phyloP scores from a whole-genome alignment of 2,329 filamentous ascomycete genomes.

The Exophiala xenobiotica region DNA sequence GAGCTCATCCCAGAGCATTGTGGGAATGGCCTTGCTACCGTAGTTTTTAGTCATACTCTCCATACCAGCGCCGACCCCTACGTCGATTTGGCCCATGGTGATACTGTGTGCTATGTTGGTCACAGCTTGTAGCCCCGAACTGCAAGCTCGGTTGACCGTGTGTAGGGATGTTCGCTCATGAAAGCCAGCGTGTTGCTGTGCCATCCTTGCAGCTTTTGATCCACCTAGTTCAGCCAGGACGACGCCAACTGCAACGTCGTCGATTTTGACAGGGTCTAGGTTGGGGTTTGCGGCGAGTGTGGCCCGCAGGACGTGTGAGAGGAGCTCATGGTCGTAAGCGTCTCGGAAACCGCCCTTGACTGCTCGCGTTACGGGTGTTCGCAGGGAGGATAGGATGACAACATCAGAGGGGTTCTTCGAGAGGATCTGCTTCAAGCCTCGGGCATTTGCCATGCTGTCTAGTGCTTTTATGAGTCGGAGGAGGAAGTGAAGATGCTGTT shows the following conservation, averaged over 20 bases:
- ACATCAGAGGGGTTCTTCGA: slow-evolving; percentile 76
- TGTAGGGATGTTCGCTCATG: slow-evolving; percentile 71
- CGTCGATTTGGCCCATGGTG: slow-evolving; percentile 67
- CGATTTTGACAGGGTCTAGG: slow-evolving; percentile 66
- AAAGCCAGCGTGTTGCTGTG: slow-evolving; percentile 79
- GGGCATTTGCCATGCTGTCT: slow-evolving; percentile 38
- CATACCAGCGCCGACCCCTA: slow-evolving; percentile 84
- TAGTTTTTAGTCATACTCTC: slow-evolving; percentile 97
- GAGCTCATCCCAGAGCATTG: slow-evolving; percentile 73
- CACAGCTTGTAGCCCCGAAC: slow-evolving; percentile 74
- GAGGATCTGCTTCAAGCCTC: slow-evolving; percentile 73
- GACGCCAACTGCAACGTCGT: slow-evolving; percentile 83
- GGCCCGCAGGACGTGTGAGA: slow-evolving; percentile 62
- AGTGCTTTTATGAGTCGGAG: not conserved
- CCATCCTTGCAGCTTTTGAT: slow-evolving; percentile 87
- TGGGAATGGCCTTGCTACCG: slow-evolving; percentile 77
- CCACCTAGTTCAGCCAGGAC: slow-evolving; percentile 90
- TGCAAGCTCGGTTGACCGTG: slow-evolving; percentile 86
- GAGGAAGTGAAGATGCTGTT: too few relatives aligned
- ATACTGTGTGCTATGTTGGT: slow-evolving; percentile 73
- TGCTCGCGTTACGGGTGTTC: slow-evolving; percentile 80
- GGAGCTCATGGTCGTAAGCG: slow-evolving; percentile 86
- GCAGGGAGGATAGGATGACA: slow-evolving; percentile 85
- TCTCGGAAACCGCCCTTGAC: slow-evolving; percentile 83
- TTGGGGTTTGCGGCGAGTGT: slow-evolving; percentile 71